Conservation (phyloP, 169 alveolate species). For the Cryptosporidium parvum region DNA sequence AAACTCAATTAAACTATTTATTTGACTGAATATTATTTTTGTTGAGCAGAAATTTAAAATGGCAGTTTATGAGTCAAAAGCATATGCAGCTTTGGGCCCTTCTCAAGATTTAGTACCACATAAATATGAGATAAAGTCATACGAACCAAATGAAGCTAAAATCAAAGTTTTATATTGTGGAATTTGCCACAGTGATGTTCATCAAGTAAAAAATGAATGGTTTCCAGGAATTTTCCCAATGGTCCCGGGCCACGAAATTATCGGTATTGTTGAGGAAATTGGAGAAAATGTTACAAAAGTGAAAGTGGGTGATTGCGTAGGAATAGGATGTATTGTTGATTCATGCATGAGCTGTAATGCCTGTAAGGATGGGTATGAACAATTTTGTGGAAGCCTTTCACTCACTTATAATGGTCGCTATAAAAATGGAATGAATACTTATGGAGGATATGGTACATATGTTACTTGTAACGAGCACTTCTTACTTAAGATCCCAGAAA, state of each 20-base stretch:
- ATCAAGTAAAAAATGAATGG: slow-evolving; percentile 82
- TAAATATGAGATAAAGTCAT: slow-evolving; percentile 43
- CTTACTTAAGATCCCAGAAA: slow-evolving; percentile 83
- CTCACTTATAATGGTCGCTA: slow-evolving; percentile 60
- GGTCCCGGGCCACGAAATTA: slow-evolving; percentile 85
- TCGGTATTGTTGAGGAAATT: slow-evolving; percentile 82
- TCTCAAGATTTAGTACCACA: slow-evolving; percentile 42
- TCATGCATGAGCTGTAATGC: slow-evolving; percentile 82
- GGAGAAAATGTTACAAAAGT: slow-evolving; percentile 83
- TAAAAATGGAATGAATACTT: slow-evolving; percentile 76
- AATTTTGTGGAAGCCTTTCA: slow-evolving; percentile 77
- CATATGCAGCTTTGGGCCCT: slow-evolving; percentile 46
- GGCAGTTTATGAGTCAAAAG: slow-evolving; percentile 65
- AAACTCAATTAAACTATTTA: not conserved
- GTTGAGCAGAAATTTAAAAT: not conserved
- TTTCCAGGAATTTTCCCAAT: slow-evolving; percentile 79
- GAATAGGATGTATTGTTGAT: slow-evolving; percentile 83
- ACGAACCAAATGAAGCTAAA: slow-evolving; percentile 79
- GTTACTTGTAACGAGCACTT: slow-evolving; percentile 80
- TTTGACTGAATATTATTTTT: not conserved
- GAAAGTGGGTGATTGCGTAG: slow-evolving; percentile 85
- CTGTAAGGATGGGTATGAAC: slow-evolving; percentile 83
- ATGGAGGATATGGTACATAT: slow-evolving; percentile 87
- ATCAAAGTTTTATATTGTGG: slow-evolving; percentile 83
- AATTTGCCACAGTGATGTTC: slow-evolving; percentile 84